Percentiles rank a stretch among this genome's conserved stretches.
Conservation (phyloP, 1,139 yeast genomes). For the Saccharomycopsis phalli region DNA sequence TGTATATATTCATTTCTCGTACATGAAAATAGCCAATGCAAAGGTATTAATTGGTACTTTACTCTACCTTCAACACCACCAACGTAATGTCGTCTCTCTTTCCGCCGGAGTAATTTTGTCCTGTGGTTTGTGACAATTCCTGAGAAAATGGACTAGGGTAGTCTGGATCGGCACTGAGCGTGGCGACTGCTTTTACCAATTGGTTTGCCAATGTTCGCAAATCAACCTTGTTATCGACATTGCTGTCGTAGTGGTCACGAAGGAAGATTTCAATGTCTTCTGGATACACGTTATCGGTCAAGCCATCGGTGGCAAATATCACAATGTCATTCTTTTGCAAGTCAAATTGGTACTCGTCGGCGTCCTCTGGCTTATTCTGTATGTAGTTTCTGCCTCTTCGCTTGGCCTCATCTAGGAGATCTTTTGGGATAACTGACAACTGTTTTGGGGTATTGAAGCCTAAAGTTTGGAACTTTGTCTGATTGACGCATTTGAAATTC, state of each 20-base stretch:
- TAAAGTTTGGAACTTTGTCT: constrained; percentile 75
- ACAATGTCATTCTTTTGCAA: constrained; percentile 64
- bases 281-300: constrained; percentile 73
- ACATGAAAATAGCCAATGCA: too few relatives aligned
- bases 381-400: constrained; percentile 52
- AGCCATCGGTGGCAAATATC: constrained; percentile 88
- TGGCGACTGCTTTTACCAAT: constrained; percentile 61
- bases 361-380: constrained; percentile 41
- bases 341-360: constrained; percentile 36
- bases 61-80: constrained; percentile 55
- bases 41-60: too few relatives aligned
- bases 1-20: too few relatives aligned
- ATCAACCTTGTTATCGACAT: constrained; percentile 26
- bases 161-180: constrained; percentile 60
- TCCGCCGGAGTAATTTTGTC: constrained; percentile 75
- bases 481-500: constrained; percentile 48
- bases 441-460: constrained; percentile 91
- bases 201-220: constrained; percentile 39
- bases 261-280: constrained; percentile 62
- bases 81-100: constrained; percentile 92
- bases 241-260: constrained; percentile 33
- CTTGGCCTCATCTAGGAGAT: constrained; percentile 47
- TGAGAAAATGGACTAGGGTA: constrained; percentile 85
- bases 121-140: constrained; percentile 60
- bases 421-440: constrained; percentile 72